Evolutionary conservation across 1,139 yeast species (phyloP), one percentile per base, ranked within the genome.

Genomic region (Magnusiomyces paraingens): DNA sequence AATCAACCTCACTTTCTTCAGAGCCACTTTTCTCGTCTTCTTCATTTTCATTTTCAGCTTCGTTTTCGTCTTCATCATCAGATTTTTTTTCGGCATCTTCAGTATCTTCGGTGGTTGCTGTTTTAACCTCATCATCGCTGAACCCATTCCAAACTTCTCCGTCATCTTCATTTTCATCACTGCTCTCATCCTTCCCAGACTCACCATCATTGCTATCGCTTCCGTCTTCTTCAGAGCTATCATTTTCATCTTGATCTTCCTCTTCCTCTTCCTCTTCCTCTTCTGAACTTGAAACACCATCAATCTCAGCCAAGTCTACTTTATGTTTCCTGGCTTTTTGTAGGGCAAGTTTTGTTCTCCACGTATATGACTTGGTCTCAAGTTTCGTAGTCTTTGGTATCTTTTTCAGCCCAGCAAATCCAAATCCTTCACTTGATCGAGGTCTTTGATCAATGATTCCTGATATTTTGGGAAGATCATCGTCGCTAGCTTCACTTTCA

Each of bases 381-480:
- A 74, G 73, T 55, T 73, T 75, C 59, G 73, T 73, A 55, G 74
- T 77, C 49, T 75, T 59, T 1, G 58, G 76, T 1, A 77, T 70
- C 54, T 75, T 77, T 36, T 79, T 78, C 15, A 84, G 70, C 62
- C 82, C 80, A 11, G 74, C 71, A 66, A 88, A 87, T 1, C 87
- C 87, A 67, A 87, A 86, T 0, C 93, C 91, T 14, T 61, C 58
- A 59, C 75, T 76, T 53, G 79, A 77, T 3, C 76, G 73, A 0
- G 95, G 94, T 60, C 95, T 75, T 64, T 82, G 76, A 67, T 88
- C 96, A 15, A 87, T 76, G 63, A 88, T 86, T 0, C 84, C 74
- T 0, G 88, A 76, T 2, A 70, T 66, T 0, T 65, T 54, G 10
- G 47, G 55, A 17, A 57, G 57, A 18, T 54, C 57, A 2, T 50